A percentile compares a stretch with the other conserved stretches of the same genome.
Conservation (phyloP, 805 yeast genomes). For the Zygosaccharomyces pseudorouxii region DNA sequence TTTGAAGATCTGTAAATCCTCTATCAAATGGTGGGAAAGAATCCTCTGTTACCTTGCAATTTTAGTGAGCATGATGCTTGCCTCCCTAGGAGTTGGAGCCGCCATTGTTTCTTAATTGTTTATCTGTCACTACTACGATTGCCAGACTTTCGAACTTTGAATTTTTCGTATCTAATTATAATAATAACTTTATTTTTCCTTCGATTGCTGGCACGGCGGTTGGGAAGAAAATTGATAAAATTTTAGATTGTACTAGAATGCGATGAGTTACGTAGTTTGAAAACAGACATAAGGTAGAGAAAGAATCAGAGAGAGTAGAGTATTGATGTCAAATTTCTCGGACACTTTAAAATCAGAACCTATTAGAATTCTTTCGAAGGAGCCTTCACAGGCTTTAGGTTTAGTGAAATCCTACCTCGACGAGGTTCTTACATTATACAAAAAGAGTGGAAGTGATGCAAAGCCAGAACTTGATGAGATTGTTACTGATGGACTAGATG, state of each 20-base stretch:
- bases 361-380: slow-evolving; percentile 18
- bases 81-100: slow-evolving; percentile 59
- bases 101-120: slow-evolving; percentile 24
- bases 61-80: slow-evolving; percentile 42
- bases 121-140: neutral
- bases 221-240: neutral
- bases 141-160: neutral
- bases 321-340: slow-evolving; percentile 19
- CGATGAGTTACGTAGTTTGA: slow-evolving; percentile 10
- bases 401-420: slow-evolving; percentile 28
- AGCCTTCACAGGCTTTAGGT: slow-evolving; percentile 22
- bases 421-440: slow-evolving; percentile 23
- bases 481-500: slow-evolving; percentile 78
- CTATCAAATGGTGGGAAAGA: slow-evolving; percentile 40
- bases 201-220: neutral
- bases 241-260: slow-evolving; percentile 3
- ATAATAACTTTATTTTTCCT: neutral
- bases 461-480: slow-evolving; percentile 73
- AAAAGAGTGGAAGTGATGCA: slow-evolving; percentile 11
- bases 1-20: slow-evolving; percentile 46
- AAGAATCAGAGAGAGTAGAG: neutral
- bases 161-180: slow-evolving; percentile 2
- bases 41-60: slow-evolving; percentile 42
- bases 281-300: neutral
- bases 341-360: slow-evolving; percentile 22